Base-by-base conservation (phyloP, 2,329 filamentous ascomycete genomes). In the Talaromyces sp. region DNA sequence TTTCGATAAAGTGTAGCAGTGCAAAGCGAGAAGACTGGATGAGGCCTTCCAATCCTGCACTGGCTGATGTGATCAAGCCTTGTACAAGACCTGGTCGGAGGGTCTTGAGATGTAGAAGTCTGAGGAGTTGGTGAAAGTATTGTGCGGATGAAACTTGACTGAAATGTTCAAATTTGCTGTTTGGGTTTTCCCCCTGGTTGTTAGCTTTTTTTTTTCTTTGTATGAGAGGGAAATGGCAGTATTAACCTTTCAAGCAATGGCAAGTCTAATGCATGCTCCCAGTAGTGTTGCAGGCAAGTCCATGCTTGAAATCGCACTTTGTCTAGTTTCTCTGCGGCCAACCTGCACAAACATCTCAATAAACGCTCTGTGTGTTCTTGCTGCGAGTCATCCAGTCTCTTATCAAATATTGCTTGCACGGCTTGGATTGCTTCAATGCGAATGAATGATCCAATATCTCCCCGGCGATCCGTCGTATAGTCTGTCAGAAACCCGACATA, bases 311-410 rank as follows among this genome's bases (percentile, higher is more conserved):
- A 79, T 28, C 95, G 87, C 18, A 98, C 89, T 65, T 91, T 90
- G 73, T 98, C 94, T 1, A 98, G 82, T 72, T 96, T 97, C 75
- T 99, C 95, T 0, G 90, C 85, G 2, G 92, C 88, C 14, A 98
- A 82, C 1, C 92, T 85, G 34, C 91, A 79, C 3, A 85, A 71
- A 54, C 79, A 77, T 16, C 69, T 69, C n/a, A 76, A 64, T 2
- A 79, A 61, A 9, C 67, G 62, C 56, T 73, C 66, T 4, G 71
- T 57, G 27, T 67, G 63, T 47, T 63, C 18, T 28, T 67, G 62
- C 30, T 61, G 66, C 44, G 57, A 34, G 18, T 60, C 50, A 7
- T 23, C 53, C 33, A 57, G 27, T 36, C 66, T 59, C 42, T 68
- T 69, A 33, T 67, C 63, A 14, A 77, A 65, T 42, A 77, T 67